Evolutionary conservation across 352 stramenopile species (phyloP).

Genomic region (Nothophytophthora sp.): DNA sequence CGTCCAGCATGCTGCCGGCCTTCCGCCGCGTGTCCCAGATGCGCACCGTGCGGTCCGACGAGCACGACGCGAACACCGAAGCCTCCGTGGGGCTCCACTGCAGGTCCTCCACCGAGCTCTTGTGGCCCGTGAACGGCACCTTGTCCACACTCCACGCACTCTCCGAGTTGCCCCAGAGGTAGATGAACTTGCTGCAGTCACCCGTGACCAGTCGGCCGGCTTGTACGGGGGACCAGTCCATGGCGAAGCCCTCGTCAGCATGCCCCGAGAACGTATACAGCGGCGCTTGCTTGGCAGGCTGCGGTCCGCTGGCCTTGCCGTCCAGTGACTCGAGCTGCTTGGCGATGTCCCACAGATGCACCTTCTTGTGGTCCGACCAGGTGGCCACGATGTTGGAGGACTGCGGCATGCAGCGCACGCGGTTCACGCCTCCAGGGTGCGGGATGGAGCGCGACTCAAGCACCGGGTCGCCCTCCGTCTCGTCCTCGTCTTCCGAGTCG

Average conservation of each 20-base stretch:
- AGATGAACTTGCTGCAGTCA: constrained; percentile 97
- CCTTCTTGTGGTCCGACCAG: constrained; percentile 95
- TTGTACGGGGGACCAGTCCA: constrained; percentile 96
- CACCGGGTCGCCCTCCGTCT: constrained; percentile 95
- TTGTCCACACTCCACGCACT: constrained; percentile 87
- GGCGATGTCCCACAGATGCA: constrained; percentile 97
- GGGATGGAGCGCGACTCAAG: constrained; percentile 95
- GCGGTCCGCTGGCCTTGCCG: constrained; percentile 56
- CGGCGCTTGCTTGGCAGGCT: constrained; percentile 58
- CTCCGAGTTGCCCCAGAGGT: constrained; percentile 91
- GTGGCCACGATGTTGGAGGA: constrained; percentile 96
- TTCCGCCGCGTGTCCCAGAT: constrained; percentile 98
- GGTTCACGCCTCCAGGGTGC: constrained; percentile 96
- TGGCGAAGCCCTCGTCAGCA: constrained; percentile 96
- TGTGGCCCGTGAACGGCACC: constrained; percentile 91
- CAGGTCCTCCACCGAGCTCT: constrained; percentile 96
- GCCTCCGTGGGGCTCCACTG: constrained; percentile 98
- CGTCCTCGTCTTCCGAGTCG: constrained; percentile 91
- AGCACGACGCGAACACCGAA: constrained; percentile 96
- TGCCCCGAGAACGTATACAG: constrained; percentile 97
- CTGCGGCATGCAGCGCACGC: constrained; percentile 95
- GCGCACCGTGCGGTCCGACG: constrained; percentile 92
- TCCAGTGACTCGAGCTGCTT: constrained; percentile 90
- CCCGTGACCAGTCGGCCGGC: constrained; percentile 93
- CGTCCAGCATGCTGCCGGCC: constrained; percentile 92